A percentile compares a stretch with the other conserved stretches of the same genome.
These are phyloP conservation scores for Agrocybe pediades DNA, from an alignment of 768 basidiomycete genomes.

Conservation along the genomic window DNA sequence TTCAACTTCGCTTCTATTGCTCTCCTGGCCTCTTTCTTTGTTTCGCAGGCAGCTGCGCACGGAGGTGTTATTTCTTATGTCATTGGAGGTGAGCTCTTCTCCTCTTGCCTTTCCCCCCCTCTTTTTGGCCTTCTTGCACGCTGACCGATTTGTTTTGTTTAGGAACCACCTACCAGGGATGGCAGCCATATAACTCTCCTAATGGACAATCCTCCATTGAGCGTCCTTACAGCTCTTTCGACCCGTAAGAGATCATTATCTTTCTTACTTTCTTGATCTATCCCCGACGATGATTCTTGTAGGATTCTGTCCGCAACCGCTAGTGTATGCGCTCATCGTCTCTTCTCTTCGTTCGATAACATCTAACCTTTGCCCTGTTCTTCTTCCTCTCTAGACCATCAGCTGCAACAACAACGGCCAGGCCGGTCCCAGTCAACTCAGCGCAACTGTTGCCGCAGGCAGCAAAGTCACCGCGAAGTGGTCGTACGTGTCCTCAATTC, in stretches of 20 bases:
- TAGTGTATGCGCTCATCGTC: constrained; percentile 10
- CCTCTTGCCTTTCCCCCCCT: neutral
- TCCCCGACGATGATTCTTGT: neutral
- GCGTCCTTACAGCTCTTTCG: constrained; percentile 33
- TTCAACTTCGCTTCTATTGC: constrained; percentile 23
- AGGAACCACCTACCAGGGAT: constrained; percentile 33
- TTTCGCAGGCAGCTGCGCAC: constrained; percentile 34
- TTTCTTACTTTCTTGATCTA: neutral
- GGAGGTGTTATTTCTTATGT: constrained; percentile 39
- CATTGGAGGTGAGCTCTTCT: constrained; percentile 26
- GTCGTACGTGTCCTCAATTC: constrained; percentile 20
- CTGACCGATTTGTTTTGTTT: neutral
- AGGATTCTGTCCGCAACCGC: constrained; percentile 27
- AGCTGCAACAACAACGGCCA: constrained; percentile 39
- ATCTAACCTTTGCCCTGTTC: too few species aligned
- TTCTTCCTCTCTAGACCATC: constrained; percentile 22
- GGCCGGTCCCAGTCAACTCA: constrained; percentile 29
- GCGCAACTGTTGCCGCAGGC: constrained; percentile 35
- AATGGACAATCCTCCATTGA: constrained; percentile 35
- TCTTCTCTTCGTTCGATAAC: neutral
- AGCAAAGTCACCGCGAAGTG: constrained; percentile 35
- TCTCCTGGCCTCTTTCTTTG: constrained; percentile 28
- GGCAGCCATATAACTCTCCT: constrained; percentile 37
- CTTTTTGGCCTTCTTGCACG: neutral
- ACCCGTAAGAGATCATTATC: constrained; percentile 27